Evolutionary conservation across 768 basidiomycete genomes (phyloP).

Genomic region (Daedaleopsis sinensis): DNA sequence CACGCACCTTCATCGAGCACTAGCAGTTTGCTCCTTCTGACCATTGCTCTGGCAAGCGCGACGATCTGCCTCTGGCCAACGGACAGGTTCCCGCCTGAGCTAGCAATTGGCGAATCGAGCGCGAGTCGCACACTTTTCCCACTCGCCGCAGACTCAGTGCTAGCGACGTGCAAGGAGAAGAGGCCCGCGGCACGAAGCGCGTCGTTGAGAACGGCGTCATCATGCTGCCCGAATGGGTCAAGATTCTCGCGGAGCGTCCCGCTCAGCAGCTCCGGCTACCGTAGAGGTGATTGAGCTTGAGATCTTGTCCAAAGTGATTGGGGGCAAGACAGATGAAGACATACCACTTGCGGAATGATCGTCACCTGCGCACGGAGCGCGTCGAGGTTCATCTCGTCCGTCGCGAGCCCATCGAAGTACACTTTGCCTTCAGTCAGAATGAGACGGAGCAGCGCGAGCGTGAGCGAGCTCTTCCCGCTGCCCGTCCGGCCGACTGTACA

Average conservation of each 20-base stretch:
- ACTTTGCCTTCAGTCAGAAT: slow-evolving; percentile 57
- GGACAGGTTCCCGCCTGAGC: slow-evolving; percentile 48
- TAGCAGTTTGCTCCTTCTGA: slow-evolving; percentile 55
- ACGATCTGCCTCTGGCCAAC: slow-evolving; percentile 65
- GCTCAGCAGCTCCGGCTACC: slow-evolving; percentile 51
- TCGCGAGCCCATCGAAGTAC: slow-evolving; percentile 52
- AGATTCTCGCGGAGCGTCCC: slow-evolving; percentile 60
- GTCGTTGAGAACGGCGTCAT: slow-evolving; percentile 52
- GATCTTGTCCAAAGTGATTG: neutral
- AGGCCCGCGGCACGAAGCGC: slow-evolving; percentile 53
- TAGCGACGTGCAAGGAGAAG: slow-evolving; percentile 26
- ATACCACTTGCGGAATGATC: slow-evolving; percentile 60
- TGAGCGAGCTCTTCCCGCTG: slow-evolving; percentile 56
- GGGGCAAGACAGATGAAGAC: slow-evolving; percentile 18
- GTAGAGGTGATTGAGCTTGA: too few species aligned
- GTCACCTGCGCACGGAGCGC: slow-evolving; percentile 55
- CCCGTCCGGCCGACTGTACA: slow-evolving; percentile 54
- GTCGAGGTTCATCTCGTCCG: slow-evolving; percentile 52
- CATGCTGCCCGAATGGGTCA: slow-evolving; percentile 59
- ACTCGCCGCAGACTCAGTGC: too few species aligned
- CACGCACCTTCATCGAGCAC: slow-evolving; percentile 51
- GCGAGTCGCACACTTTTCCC: slow-evolving; percentile 27
- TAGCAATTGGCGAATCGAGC: slow-evolving; percentile 47
- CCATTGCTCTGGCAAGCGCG: slow-evolving; percentile 59
- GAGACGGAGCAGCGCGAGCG: slow-evolving; percentile 54